phyloP scores from a whole-genome alignment of 1,284 basidiomycete genomes.

The Ustilago hordei region DNA sequence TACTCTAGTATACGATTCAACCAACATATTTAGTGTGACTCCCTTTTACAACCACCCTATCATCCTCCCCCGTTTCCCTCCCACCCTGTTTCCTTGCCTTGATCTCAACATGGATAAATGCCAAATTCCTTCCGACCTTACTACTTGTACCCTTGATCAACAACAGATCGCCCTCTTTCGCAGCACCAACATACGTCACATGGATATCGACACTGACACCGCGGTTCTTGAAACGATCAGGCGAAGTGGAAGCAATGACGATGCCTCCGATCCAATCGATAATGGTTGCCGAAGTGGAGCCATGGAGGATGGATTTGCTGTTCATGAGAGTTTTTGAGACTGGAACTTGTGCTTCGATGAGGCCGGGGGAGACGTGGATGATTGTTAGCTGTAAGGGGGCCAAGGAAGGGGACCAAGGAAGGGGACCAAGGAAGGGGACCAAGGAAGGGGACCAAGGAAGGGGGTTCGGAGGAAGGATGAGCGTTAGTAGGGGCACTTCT shows the following conservation, averaged over 20 bases:
- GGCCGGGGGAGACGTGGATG: conserved; percentile 25
- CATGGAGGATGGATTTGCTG: conserved; percentile 54
- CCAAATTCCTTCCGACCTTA: conserved; percentile 54
- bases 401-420: too few species aligned
- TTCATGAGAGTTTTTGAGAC: conserved; percentile 47
- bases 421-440: too few species aligned
- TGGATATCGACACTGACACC: conserved; percentile 59
- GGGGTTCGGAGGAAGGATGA: not conserved
- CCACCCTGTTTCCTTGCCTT: conserved; percentile 28
- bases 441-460: not conserved
- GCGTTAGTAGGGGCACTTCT: not conserved
- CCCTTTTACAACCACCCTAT: conserved; percentile 37
- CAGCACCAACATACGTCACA: conserved; percentile 47
- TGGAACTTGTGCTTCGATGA: conserved; percentile 49
- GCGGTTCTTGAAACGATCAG: conserved; percentile 37
- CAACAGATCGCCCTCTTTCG: conserved; percentile 49
- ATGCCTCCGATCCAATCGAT: conserved; percentile 58
- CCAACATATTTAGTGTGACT: conserved; percentile 53
- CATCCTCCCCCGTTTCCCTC: conserved; percentile 27
- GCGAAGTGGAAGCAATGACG: conserved; percentile 47
- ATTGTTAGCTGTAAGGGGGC: conserved; percentile 25
- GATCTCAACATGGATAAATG: conserved; percentile 55
- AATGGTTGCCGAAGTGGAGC: conserved; percentile 56
- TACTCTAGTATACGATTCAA: conserved; percentile 4
- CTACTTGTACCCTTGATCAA: conserved; percentile 45